These are phyloP conservation scores for Pistacia integerrima DNA, from an alignment of 345 rosid genomes.

Conservation along the genomic window DNA sequence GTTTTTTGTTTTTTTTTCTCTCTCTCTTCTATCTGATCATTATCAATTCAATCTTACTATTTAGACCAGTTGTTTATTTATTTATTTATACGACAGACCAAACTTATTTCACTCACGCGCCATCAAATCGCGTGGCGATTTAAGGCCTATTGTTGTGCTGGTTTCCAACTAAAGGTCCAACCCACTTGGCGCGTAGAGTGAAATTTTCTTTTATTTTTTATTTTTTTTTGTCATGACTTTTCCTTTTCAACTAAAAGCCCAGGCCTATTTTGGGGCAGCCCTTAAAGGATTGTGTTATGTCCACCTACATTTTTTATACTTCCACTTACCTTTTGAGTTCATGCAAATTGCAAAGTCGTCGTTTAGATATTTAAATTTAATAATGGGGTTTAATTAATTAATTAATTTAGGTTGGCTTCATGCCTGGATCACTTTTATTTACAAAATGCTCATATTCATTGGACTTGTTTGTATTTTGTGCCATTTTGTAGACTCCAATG, in stretches of 20 bases:
- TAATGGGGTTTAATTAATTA: neutral
- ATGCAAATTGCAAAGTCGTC: neutral
- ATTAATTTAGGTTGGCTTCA: conserved; percentile 2
- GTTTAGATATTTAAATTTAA: neutral
- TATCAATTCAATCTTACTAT: conserved; percentile 24
- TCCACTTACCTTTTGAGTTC: conserved; percentile 18
- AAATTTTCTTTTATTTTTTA: neutral
- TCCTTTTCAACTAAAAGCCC: conserved; percentile 19
- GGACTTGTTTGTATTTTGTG: no score
- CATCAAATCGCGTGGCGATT: neutral
- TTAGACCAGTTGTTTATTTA: conserved; percentile 28
- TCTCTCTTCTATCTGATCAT: conserved; percentile 11
- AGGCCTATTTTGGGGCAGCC: neutral
- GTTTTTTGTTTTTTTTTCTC: neutral
- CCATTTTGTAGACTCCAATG: no score
- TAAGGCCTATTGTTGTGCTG: conserved; percentile 13
- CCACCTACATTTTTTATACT: neutral
- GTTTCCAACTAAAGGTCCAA: conserved; percentile 8
- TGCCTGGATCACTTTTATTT: neutral
- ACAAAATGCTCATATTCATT: neutral
- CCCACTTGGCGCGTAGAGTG: neutral
- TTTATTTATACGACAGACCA: conserved; percentile 5
- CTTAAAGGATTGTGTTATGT: neutral
- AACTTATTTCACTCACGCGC: conserved; percentile 2
- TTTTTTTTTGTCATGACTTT: neutral